These are phyloP conservation scores for Botrytis sinoallii DNA, from an alignment of 2,329 filamentous ascomycete genomes.

Conservation along the genomic window DNA sequence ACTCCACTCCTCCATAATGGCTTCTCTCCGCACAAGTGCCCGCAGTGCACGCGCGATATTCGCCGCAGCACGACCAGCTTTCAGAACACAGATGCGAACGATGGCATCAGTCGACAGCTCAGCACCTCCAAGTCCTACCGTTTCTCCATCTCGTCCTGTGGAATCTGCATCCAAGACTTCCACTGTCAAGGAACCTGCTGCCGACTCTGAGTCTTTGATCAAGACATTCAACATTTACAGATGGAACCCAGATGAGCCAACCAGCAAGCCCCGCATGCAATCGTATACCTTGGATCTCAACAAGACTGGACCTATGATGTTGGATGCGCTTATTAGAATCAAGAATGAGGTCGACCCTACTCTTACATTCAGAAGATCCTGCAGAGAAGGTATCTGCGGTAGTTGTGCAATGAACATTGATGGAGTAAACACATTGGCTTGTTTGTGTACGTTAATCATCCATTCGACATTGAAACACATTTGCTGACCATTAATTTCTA, in stretches of 20 bases:
- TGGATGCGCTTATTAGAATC: constrained; percentile 94
- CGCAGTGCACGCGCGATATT: constrained; percentile 21
- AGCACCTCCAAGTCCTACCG: constrained; percentile 1
- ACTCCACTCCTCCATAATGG: constrained; percentile 19
- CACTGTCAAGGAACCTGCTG: constrained; percentile 44
- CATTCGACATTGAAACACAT: not conserved
- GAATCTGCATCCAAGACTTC: constrained; percentile 27
- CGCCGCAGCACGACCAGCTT: constrained; percentile 19
- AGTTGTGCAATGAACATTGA: constrained; percentile 99
- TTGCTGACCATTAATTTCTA: constrained; percentile 33
- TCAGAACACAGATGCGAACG: constrained; percentile 23
- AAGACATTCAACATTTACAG: constrained; percentile 99
- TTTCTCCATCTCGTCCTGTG: constrained; percentile 25
- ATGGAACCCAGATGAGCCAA: constrained; percentile 93
- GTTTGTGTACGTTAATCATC: constrained; percentile 71
- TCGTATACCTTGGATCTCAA: constrained; percentile 92
- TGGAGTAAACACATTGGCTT: constrained; percentile 95
- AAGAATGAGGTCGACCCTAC: constrained; percentile 99
- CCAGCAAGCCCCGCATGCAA: constrained; percentile 94
- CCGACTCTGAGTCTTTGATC: constrained; percentile 62
- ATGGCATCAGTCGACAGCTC: constrained; percentile 19
- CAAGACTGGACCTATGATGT: constrained; percentile 98
- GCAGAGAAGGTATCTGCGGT: constrained; percentile 96
- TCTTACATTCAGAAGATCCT: constrained; percentile 91
- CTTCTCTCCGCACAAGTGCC: constrained; percentile 22